phyloP scores from a whole-genome alignment of 78 protist species.

The Monosiga brevicollis region DNA sequence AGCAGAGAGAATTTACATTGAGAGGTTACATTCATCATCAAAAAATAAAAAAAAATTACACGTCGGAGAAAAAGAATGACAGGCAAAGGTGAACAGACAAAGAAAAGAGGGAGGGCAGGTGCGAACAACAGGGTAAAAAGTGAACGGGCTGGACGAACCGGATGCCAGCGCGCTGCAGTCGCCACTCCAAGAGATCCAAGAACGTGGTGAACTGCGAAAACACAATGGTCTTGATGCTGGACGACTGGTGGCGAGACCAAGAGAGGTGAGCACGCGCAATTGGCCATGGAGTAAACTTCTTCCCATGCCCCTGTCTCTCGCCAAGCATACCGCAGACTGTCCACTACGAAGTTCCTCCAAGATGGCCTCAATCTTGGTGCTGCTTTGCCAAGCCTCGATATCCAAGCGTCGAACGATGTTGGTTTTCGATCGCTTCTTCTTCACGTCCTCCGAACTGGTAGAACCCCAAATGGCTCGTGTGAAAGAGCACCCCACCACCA shows the following conservation, averaged over 20 bases:
- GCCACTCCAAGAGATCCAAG: constrained; percentile 39
- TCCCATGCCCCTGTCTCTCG: too few species aligned
- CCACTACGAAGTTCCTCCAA: constrained; percentile 36
- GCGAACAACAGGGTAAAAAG: too few species aligned
- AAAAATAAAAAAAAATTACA: too few species aligned
- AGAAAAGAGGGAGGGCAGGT: too few species aligned
- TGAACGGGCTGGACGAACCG: constrained; percentile 4
- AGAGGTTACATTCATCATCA: too few species aligned
- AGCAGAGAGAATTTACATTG: background rate
- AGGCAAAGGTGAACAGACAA: too few species aligned
- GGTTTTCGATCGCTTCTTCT: background rate
- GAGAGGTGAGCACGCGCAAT: too few species aligned
- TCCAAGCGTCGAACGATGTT: constrained; percentile 16
- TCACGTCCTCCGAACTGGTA: background rate
- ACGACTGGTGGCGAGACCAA: too few species aligned
- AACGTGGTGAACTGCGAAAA: constrained; percentile 35
- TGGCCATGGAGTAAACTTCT: too few species aligned
- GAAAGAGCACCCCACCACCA: background rate
- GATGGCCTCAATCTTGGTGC: constrained; percentile 54
- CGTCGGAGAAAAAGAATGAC: too few species aligned
- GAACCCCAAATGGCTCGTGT: background rate
- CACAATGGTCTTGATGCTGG: constrained; percentile 33
- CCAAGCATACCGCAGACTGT: background rate
- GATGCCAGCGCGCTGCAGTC: constrained; percentile 5
- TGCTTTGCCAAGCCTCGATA: constrained; percentile 5